Base-by-base conservation (phyloP, 257 asterid genomes). In the Thymus mandschuricus region DNA sequence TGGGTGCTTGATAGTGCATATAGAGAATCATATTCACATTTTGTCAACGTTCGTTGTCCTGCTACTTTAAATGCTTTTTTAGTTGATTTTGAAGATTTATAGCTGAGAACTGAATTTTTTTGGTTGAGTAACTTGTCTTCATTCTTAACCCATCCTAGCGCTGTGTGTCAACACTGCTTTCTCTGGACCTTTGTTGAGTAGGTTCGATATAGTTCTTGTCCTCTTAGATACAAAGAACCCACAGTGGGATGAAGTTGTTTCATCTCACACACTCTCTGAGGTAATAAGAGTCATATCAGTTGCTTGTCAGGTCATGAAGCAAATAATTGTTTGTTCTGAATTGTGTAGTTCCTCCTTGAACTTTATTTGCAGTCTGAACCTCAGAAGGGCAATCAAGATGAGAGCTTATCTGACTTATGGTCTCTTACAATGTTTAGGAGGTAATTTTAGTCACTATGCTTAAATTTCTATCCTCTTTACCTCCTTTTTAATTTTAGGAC, bases 221-320 rank as follows among this genome's bases (percentile, higher is more conserved):
- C 96, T 94, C 77, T 78, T 91, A 67, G 99, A 94, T 86, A 94
- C 97, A 54, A 94, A 89, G 74, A 95, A 95, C 72, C 97, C 99
- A 1, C 87, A 88, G 60, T 95, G 99, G 99, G 99, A 92, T 82
- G 92, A 86, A 69, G 98, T 92, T 81, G 99, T 92, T 83, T 95
- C 99, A 34, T 86, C 96, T 57, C 98, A 95, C 82, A 95, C 92
- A 72, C 99, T 95, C 64, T 84, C 82, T 28, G 92, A 89, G 97
- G 99, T 94, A 81, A 79, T 76, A n/a, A n/a, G n/a, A n/a, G n/a
- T n/a, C n/a, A n/a, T n/a, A 50, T 64, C 38, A 52, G 52, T 78
- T 73, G 59, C 64, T 38, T 51, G 45, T 60, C n/a, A n/a, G n/a
- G n/a, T n/a, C n/a, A n/a, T n/a, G n/a, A n/a, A n/a, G n/a, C 64